Evolutionary conservation across 306 rosid genomes (phyloP).

Genomic region (Glycine latifolia): DNA sequence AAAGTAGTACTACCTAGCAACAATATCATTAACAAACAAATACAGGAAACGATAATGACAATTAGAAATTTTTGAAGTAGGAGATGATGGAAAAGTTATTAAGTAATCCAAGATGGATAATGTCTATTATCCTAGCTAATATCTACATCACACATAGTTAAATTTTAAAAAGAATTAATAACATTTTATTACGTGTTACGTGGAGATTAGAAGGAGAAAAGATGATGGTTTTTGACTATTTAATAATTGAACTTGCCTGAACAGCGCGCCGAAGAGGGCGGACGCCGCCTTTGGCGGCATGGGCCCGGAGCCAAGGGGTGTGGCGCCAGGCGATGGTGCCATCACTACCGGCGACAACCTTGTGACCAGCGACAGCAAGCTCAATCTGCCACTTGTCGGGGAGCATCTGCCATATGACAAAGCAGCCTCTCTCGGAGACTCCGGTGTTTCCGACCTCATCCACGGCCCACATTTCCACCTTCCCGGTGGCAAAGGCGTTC

Average conservation of each 20-base stretch:
- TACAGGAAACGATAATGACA: not conserved
- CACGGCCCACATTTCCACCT: constrained; percentile 69
- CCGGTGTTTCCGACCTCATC: constrained; percentile 58
- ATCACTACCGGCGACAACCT: constrained; percentile 79
- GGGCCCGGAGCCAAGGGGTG: constrained; percentile 88
- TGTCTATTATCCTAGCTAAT: too few species aligned
- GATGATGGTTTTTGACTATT: too few species aligned
- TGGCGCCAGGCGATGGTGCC: constrained; percentile 91
- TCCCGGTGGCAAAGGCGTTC: constrained; percentile 77
- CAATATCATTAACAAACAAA: constrained; percentile 5
- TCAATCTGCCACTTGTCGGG: constrained; percentile 88
- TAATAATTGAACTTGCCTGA: constrained; percentile 61
- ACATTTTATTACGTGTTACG: too few species aligned
- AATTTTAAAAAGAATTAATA: too few species aligned
- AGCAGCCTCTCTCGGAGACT: constrained; percentile 69
- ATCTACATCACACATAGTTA: too few species aligned
- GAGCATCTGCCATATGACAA: constrained; percentile 93
- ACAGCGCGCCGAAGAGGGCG: constrained; percentile 91
- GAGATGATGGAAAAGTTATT: not conserved
- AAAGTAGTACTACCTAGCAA: not conserved
- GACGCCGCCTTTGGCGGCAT: constrained; percentile 81
- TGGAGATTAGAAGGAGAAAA: too few species aligned
- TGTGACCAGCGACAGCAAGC: constrained; percentile 70
- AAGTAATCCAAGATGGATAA: not conserved
- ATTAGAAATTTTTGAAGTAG: not conserved